Percentiles rank a stretch among this genome's conserved stretches.
Conservation (phyloP, 2,329 filamentous ascomycete genomes). For the Penicillium sp. region DNA sequence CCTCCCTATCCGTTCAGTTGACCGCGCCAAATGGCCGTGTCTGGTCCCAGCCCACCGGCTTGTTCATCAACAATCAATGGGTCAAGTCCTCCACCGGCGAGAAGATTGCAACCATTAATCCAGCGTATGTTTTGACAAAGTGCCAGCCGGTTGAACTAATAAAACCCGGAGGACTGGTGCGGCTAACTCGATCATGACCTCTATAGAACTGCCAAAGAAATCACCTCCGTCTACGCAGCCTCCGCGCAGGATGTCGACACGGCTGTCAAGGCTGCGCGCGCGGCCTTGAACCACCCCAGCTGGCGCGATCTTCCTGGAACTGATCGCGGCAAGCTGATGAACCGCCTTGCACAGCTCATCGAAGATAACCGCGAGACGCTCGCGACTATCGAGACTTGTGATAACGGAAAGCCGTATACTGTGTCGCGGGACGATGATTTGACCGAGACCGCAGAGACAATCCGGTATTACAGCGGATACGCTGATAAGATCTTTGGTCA, state of each 20-base stretch:
- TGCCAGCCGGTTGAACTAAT: neutral
- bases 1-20: slow-evolving; percentile 35
- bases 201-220: slow-evolving; percentile 32
- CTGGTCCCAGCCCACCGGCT: slow-evolving; percentile 43
- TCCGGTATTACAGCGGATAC: slow-evolving; percentile 68
- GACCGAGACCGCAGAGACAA: slow-evolving; percentile 28
- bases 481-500: slow-evolving; percentile 86
- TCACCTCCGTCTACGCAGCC: slow-evolving; percentile 35
- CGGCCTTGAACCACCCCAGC: slow-evolving; percentile 30
- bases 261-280: slow-evolving; percentile 37
- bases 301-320: slow-evolving; percentile 42
- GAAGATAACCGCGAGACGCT: slow-evolving; percentile 61
- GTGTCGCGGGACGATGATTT: slow-evolving; percentile 28
- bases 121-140: slow-evolving; percentile 24
- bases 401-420: slow-evolving; percentile 65
- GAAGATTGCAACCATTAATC: slow-evolving; percentile 41
- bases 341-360: slow-evolving; percentile 65
- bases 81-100: slow-evolving; percentile 41
- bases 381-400: slow-evolving; percentile 69
- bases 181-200: neutral
- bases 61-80: slow-evolving; percentile 51
- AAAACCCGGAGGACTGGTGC: neutral
- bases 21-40: slow-evolving; percentile 43
- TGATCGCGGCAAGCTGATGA: slow-evolving; percentile 66
- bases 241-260: slow-evolving; percentile 37